Evolutionary conservation across 2,329 filamentous ascomycete species (phyloP).

Genomic region (Fusarium nurragi): DNA sequence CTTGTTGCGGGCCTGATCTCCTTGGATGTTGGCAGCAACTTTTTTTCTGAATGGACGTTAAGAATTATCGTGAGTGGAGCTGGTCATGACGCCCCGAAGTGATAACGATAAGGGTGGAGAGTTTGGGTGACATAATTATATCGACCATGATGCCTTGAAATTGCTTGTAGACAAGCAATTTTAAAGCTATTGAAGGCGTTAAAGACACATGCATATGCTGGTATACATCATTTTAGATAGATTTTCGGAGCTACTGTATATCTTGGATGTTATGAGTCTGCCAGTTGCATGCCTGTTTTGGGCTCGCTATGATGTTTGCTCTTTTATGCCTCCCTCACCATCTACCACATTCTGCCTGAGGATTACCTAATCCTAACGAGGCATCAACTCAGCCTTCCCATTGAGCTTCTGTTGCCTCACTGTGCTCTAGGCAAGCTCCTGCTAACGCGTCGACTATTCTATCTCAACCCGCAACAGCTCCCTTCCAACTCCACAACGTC

Average conservation of each 20-base stretch:
- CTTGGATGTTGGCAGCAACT: constrained; percentile 37
- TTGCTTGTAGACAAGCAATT: neutral
- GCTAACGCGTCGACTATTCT: constrained; percentile 55
- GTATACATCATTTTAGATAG: no score
- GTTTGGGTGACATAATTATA: constrained; percentile 36
- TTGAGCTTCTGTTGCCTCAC: constrained; percentile 46
- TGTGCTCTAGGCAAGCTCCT: constrained; percentile 58
- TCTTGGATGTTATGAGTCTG: no score
- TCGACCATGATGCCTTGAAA: neutral
- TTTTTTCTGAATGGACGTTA: constrained; percentile 43
- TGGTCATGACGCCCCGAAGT: constrained; percentile 16
- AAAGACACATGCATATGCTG: neutral
- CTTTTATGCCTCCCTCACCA: constrained; percentile 3
- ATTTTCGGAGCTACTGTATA: no score
- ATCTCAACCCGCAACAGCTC: constrained; percentile 43
- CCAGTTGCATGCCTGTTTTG: no score
- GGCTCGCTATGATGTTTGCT: neutral
- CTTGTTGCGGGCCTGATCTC: constrained; percentile 37
- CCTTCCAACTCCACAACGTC: constrained; percentile 32
- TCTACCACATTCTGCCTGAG: constrained; percentile 46
- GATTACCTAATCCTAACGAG: constrained; percentile 41
- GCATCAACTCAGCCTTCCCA: constrained; percentile 50
- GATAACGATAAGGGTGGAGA: constrained; percentile 35
- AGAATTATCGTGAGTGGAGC: constrained; percentile 39
- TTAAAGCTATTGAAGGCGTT: neutral